phyloP scores from a whole-genome alignment of 352 stramenopile genomes.

The Pythium aquatile region DNA sequence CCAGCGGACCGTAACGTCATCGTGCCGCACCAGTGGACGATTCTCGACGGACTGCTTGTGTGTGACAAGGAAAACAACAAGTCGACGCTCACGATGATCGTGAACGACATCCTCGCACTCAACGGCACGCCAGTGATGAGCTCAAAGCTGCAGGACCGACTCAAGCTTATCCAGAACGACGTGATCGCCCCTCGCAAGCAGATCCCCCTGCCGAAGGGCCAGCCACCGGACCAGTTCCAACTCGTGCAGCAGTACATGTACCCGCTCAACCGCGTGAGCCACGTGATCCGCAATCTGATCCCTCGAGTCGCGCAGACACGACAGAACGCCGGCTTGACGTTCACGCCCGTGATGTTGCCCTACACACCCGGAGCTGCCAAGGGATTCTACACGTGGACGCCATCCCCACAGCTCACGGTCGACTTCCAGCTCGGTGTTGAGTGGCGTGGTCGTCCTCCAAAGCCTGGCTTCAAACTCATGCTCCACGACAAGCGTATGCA shows the following conservation, averaged over 20 bases:
- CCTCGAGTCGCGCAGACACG: conserved; percentile 69
- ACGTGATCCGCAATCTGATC: conserved; percentile 77
- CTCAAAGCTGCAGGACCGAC: conserved; percentile 81
- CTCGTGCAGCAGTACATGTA: conserved; percentile 87
- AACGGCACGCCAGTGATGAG: conserved; percentile 83
- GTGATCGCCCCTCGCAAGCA: conserved; percentile 83
- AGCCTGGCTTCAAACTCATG: conserved; percentile 82
- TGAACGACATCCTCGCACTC: conserved; percentile 84
- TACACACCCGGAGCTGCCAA: conserved; percentile 81
- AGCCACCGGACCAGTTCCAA: conserved; percentile 78
- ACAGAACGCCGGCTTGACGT: conserved; percentile 75
- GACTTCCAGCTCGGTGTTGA: conserved; percentile 84
- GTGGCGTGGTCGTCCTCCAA: conserved; percentile 71
- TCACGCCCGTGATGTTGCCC: conserved; percentile 73
- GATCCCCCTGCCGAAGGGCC: conserved; percentile 66
- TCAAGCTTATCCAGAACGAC: conserved; percentile 90
- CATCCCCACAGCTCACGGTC: conserved; percentile 46
- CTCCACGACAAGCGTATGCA: conserved; percentile 84
- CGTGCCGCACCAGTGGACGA: conserved; percentile 86
- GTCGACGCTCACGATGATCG: conserved; percentile 67
- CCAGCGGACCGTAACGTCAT: conserved; percentile 69
- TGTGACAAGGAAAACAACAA: conserved; percentile 78
- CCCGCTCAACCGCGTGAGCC: conserved; percentile 64
- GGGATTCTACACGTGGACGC: conserved; percentile 74
- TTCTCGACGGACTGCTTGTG: conserved; percentile 81